Evolutionary conservation across 352 stramenopile species (phyloP), one percentile per base, ranked within the genome.

Genomic region (Blastocystis hominis): DNA sequence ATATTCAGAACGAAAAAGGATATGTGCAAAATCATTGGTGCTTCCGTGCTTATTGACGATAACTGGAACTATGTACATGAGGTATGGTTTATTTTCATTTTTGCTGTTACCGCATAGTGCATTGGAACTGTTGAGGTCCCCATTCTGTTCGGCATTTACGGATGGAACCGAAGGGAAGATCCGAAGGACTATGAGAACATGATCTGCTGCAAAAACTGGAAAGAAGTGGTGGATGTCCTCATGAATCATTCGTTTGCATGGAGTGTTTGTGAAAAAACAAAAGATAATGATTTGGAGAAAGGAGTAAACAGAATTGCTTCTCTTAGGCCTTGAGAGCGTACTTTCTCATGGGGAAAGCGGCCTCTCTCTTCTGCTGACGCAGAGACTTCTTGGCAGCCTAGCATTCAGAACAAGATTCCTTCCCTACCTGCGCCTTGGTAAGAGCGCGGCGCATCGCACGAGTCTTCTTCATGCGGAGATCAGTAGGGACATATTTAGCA

Each of bases 381-480:
- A 87, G 54, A 44, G 89, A 90, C 54, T 90, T 91, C 47, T 87
- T 89, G 46, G 91, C 91, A 77, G 91, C 89, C 81, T 78, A 46
- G 10, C 30, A 62, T 47, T 15, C 53, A 77, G 17, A 50, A 17
- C 30, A 2, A 59, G 2, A 92, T 96, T 97, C 79, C 94, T 89
- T 68, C 94, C 98, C 91, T 97, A 97, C 89, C 92, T 99, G 94
- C 88, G 97, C 93, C 91, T 94, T 95, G 81, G 95, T 97, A 38
- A 99, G 92, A 77, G 93, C 92, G 89, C 96, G 94, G 87, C 97
- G 95, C 90, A 98, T 98, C 59, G 96, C 97, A 89, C 97, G 93
- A 89, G 97, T 99, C 93, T 98, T 97, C 95, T 99, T 99, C 88
- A 93, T 90, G 90, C 97, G 93, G 90, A 99, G 91, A 91, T 99